A percentile compares a stretch with the other conserved stretches of the same genome.
phyloP scores from a whole-genome alignment of 139 green algal genomes.

The Parachlorella kessleri region DNA sequence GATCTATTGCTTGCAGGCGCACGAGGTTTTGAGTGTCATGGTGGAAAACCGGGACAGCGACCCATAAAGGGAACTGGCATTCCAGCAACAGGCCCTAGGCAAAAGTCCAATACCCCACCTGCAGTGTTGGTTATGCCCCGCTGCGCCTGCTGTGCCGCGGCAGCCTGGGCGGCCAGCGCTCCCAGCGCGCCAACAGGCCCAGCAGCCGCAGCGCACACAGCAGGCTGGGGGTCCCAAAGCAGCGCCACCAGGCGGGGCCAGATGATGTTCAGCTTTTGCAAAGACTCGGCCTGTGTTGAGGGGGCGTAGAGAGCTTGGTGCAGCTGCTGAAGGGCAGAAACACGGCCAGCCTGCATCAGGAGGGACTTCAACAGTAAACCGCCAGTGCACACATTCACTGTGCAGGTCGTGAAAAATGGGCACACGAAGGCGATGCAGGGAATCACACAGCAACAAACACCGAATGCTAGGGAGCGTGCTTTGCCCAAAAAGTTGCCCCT shows the following conservation, averaged over 20 bases:
- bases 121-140: neutral
- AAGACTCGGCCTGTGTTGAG: neutral
- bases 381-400: no score
- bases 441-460: no score
- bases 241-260: slow-evolving; percentile 36
- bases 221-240: slow-evolving; percentile 24
- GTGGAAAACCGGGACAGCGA: no score
- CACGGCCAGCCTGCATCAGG: slow-evolving; percentile 13
- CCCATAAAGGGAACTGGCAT: no score
- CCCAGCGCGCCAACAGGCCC: slow-evolving; percentile 42
- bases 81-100: no score
- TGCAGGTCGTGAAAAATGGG: no score
- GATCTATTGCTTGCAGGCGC: no score
- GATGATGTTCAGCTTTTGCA: slow-evolving; percentile 28
- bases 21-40: no score
- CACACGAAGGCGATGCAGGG: no score
- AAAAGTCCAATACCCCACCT: neutral
- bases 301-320: slow-evolving; percentile 21
- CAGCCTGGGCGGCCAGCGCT: slow-evolving; percentile 30
- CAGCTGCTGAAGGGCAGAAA: slow-evolving; percentile 21
- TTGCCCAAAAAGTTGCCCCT: no score
- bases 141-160: neutral
- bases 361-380: no score
- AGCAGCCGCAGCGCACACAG: slow-evolving; percentile 20
- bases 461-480: no score